phyloP scores from a whole-genome alignment of 1,284 basidiomycete genomes.

The Fistulina hepatica region DNA sequence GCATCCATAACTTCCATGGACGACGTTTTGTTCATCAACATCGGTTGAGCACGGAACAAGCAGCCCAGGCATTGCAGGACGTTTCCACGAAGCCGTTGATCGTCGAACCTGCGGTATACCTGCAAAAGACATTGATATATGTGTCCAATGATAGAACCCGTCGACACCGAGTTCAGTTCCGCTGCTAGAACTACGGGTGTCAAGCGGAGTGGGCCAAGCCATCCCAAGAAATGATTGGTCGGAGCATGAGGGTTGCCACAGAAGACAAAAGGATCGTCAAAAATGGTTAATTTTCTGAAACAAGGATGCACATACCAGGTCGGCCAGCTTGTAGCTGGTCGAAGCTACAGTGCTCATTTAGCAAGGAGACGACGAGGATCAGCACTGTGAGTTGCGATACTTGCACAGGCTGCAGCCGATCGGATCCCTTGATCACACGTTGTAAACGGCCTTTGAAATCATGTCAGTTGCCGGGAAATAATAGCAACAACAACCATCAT shows the following conservation, averaged over 20 bases:
- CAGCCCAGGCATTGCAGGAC: constrained; percentile 81
- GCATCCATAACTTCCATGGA: constrained; percentile 83
- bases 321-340: constrained; percentile 60
- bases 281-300: no score
- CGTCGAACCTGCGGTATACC: constrained; percentile 54
- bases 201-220: no score
- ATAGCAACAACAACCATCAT: constrained; percentile 15
- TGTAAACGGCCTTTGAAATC: constrained; percentile 47
- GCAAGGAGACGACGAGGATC: constrained; percentile 72
- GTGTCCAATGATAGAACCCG: constrained; percentile 72
- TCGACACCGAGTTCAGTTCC: constrained; percentile 1
- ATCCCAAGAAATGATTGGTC: no score
- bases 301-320: constrained; percentile 40
- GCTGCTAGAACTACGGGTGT: neutral
- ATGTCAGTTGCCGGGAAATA: constrained; percentile 3
- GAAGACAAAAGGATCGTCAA: no score
- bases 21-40: constrained; percentile 70
- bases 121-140: constrained; percentile 66
- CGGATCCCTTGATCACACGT: constrained; percentile 31
- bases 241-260: no score
- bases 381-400: constrained; percentile 38
- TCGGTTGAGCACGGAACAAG: constrained; percentile 86
- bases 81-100: constrained; percentile 45
- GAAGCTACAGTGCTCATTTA: constrained; percentile 85
- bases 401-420: constrained; percentile 30